Base-by-base conservation (phyloP, 495 filamentous ascomycete genomes). In the Podospora pseudopauciseta region DNA sequence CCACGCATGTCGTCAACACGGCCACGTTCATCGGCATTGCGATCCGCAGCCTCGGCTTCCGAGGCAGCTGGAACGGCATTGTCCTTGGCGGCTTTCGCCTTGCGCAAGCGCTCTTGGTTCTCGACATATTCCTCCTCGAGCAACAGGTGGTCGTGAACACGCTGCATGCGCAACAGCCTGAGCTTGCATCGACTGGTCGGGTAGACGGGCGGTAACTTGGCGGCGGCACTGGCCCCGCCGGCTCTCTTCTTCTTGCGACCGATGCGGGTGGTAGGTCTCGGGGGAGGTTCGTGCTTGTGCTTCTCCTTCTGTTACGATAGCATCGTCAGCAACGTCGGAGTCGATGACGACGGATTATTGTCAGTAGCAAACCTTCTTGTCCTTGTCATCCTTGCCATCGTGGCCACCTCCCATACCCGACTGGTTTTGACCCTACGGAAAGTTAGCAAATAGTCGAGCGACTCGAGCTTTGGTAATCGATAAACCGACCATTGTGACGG, bases 1-100 rank as follows among this genome's bases (percentile, higher is more conserved):
- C 95, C 95, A 77, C 95, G 87, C 94, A 98, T 97, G 78, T 99
- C 95, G 80, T 99, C 95, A 34, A 99, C 96, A 27, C 95, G 90
- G 72, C 93, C 90, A 74, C 95, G 87, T 84, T 99, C 95, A 77
- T 98, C 95, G 26, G 96, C 95, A 75, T 95, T 94, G 16, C 95
- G 85, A 73, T 94, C 79, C 75, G 74, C 81, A 20, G 87, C 83
- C 69, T 92, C 90, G 28, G 83, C 78, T 72, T 91, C 88, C 28
- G 82, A 78, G 9, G 5, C 30, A 5, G 83, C 80, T 64, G 89
- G 82, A 11, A 84, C 87, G 13, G 85, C 79, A 39, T 85, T 85
- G 57, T 88, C 91, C 75, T 92, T 93, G 26, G 79, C 85, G 0
- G 92, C 89, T 82, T 97, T 97, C 57, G 92, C 89, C 80, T 96